Evolutionary conservation across 306 rosid species (phyloP), one percentile per base, ranked within the genome.

Genomic region (Cucurbita maxima): DNA sequence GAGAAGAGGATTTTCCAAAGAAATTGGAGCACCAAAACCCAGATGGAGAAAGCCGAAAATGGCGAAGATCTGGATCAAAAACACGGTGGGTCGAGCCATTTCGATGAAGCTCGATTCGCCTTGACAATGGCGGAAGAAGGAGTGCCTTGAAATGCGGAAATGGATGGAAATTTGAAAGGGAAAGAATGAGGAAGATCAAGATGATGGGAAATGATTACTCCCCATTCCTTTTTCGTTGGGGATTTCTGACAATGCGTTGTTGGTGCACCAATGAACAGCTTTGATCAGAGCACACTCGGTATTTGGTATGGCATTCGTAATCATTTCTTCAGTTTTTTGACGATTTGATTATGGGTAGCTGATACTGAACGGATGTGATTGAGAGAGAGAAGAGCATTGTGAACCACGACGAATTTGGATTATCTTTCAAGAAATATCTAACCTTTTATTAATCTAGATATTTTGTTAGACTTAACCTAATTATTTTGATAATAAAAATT

Each of bases 1-100:
- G 57, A 19, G 73, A 78, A 80, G 76, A 37, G 85, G 87, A 64
- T 77, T 77, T 5, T 68, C 37, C 2, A 56, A 75, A 76, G 41
- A 58, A 43, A 74, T 30, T 12, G 83, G 30, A 25, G 73, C 48
- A 20, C 40, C 50, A 56, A 37, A 71, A 43, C 76, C 74, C 81
- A 76, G 83, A 51, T 73, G 78, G 37, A 83, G 79, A 68, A 11
- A 5, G 57, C 60, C 71, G 54, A 81, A 2, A 58, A 75, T 18
- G 72, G 69, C 51, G 44, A 81, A 60, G 81, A 62, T n/a, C 22
- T 52, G 77, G 64, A 75, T 30, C 57, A 64, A 82, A 18, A 73
- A 13, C 79, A 78, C 55, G 58, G 50, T 37, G 44, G 50, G 64
- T 9, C 45, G 36, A 37, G 52, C 36, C 76, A 72, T 72, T 72